Evolutionary conservation across 1,284 basidiomycete genomes (phyloP).

Genomic region (Sporisorium iseilematis-ciliati): DNA sequence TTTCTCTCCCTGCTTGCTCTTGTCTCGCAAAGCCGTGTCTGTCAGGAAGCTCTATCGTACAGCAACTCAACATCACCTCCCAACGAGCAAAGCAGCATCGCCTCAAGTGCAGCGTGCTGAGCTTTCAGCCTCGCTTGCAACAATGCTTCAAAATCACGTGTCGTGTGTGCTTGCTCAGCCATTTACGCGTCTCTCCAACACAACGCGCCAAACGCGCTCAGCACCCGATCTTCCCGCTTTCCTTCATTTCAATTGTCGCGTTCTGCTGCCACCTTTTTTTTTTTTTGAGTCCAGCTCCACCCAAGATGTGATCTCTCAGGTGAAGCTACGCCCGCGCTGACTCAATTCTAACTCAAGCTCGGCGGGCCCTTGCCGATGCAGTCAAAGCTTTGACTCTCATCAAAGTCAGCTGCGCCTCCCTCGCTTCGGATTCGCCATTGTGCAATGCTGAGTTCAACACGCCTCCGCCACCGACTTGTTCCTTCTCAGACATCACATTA

Average conservation of each 20-base stretch:
- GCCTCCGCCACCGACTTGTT: background rate
- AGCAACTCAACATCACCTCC: too few relatives aligned
- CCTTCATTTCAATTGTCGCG: background rate
- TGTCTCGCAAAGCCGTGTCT: too few relatives aligned
- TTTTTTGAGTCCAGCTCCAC: conserved; percentile 1
- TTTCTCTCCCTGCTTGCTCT: too few relatives aligned
- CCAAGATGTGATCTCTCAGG: too few relatives aligned
- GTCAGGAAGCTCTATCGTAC: too few relatives aligned
- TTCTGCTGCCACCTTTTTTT: background rate
- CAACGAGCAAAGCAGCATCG: too few relatives aligned
- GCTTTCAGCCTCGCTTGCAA: background rate
- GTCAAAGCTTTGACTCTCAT: too few relatives aligned
- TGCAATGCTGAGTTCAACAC: background rate
- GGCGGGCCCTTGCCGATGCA: too few relatives aligned
- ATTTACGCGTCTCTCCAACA: conserved; percentile 12
- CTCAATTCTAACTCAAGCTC: too few relatives aligned
- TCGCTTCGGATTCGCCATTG: background rate
- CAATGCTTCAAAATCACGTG: conserved; percentile 4
- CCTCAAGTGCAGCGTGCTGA: too few relatives aligned
- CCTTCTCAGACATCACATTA: background rate
- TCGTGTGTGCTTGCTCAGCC: background rate
- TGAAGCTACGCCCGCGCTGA: too few relatives aligned
- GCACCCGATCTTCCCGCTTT: background rate
- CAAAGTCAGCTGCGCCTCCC: too few relatives aligned
- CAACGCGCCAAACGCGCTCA: background rate